Conservation (phyloP, 768 basidiomycete species). For the Naematelia encephala region DNA sequence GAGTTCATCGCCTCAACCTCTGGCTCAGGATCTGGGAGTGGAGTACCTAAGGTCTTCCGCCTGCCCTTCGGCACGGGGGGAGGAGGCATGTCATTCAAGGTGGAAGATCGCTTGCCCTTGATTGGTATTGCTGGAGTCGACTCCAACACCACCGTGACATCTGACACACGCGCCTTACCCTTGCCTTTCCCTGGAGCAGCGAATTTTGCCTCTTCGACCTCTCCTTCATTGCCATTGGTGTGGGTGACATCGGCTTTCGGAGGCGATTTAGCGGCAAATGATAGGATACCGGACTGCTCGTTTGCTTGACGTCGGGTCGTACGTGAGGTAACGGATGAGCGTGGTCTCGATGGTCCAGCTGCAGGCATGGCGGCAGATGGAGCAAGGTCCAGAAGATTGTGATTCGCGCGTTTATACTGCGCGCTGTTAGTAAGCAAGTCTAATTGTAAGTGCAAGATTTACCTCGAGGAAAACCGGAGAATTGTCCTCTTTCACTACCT, state of each 20-base stretch:
- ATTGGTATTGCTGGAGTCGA: neutral
- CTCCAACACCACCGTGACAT: slow-evolving; percentile 1
- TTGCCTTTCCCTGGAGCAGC: slow-evolving; percentile 21
- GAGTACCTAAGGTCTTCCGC: slow-evolving; percentile 1
- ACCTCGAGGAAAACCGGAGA: slow-evolving; percentile 73
- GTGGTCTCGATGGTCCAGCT: slow-evolving; percentile 31
- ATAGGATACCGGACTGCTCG: slow-evolving; percentile 34
- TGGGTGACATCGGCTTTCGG: neutral
- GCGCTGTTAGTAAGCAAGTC: slow-evolving; percentile 2
- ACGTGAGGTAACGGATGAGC: slow-evolving; percentile 21
- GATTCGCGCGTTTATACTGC: slow-evolving; percentile 61
- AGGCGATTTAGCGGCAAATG: slow-evolving; percentile 6
- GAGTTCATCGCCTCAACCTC: neutral
- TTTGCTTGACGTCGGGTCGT: slow-evolving; percentile 41
- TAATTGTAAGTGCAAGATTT: slow-evolving; percentile 23
- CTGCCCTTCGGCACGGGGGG: slow-evolving; percentile 9
- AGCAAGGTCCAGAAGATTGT: slow-evolving; percentile 59
- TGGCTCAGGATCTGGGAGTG: neutral
- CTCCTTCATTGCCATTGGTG: slow-evolving; percentile 19
- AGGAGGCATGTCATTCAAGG: neutral
- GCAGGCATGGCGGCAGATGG: slow-evolving; percentile 44
- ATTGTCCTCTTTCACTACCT: slow-evolving; percentile 72
- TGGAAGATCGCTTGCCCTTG: neutral
- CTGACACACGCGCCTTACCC: neutral
- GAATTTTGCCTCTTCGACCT: neutral